Percentiles rank a stretch among this genome's conserved stretches.
These are phyloP conservation scores for Paecilomyces sp. DNA, from an alignment of 2,329 filamentous ascomycete species.

Conservation along the genomic window DNA sequence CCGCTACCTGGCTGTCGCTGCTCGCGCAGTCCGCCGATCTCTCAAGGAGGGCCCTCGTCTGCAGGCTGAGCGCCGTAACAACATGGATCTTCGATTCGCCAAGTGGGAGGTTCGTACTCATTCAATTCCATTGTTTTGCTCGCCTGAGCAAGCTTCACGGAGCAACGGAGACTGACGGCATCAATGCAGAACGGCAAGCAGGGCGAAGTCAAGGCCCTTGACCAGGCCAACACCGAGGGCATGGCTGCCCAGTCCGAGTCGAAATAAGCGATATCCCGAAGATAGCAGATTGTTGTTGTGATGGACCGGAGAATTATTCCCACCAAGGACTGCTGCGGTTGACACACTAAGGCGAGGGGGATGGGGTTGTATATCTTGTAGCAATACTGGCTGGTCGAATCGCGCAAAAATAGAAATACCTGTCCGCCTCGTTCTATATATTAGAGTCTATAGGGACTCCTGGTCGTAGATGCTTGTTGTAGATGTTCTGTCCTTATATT, in stretches of 20 bases:
- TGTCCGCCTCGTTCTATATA: neutral
- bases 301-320: neutral
- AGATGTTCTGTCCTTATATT: neutral
- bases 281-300: neutral
- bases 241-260: constrained; percentile 35
- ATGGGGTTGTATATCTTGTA: constrained; percentile 21
- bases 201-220: constrained; percentile 72
- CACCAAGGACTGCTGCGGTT: neutral
- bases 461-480: neutral
- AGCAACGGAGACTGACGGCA: constrained; percentile 21
- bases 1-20: constrained; percentile 94
- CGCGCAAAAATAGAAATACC: constrained; percentile 14
- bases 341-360: constrained; percentile 1
- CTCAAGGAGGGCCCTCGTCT: constrained; percentile 93
- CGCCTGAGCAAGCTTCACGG: neutral
- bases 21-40: constrained; percentile 90
- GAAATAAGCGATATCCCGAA: constrained; percentile 27
- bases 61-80: constrained; percentile 77
- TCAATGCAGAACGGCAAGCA: constrained; percentile 82
- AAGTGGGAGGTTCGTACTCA: constrained; percentile 82
- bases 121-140: neutral
- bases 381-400: constrained; percentile 25
- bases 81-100: constrained; percentile 81
- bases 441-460: neutral
- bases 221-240: constrained; percentile 45